Conservation (phyloP, 306 rosid species). For the Lagenaria siceraria region DNA sequence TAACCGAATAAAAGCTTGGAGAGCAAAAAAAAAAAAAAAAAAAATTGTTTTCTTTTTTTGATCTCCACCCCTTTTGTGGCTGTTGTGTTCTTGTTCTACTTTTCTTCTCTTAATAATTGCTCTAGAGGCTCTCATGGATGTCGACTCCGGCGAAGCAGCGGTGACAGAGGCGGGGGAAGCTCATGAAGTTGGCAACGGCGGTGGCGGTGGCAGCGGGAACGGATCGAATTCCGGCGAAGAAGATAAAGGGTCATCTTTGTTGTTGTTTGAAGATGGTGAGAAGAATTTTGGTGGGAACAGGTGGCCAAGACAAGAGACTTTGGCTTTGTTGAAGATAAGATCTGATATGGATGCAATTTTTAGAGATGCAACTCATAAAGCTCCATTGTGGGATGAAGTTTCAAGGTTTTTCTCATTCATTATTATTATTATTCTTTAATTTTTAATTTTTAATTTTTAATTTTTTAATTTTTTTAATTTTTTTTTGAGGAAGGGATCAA, state of each 20-base stretch:
- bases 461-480: background rate
- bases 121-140: slow-evolving; percentile 1
- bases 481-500: background rate
- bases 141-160: slow-evolving; percentile 20
- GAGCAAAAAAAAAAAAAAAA: background rate
- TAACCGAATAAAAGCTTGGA: slow-evolving; percentile 4
- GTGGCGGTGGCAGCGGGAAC: slow-evolving; percentile 4
- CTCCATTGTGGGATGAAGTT: slow-evolving; percentile 96
- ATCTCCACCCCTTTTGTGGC: background rate
- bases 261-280: slow-evolving; percentile 35
- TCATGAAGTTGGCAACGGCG: background rate
- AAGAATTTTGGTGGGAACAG: slow-evolving; percentile 70
- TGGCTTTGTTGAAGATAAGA: slow-evolving; percentile 75
- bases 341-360: slow-evolving; percentile 89
- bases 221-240: slow-evolving; percentile 68
- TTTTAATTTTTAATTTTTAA: background rate
- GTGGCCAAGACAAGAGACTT: slow-evolving; percentile 88
- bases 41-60: background rate
- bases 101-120: slow-evolving; percentile 5
- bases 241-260: slow-evolving; percentile 16
- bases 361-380: slow-evolving; percentile 78
- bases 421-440: background rate
- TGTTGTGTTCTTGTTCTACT: slow-evolving; percentile 8
- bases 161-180: slow-evolving; percentile 8
- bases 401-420: slow-evolving; percentile 33